Conservation (phyloP, 169 alveolate species). For the Ichthyophthirius multifiliis region DNA sequence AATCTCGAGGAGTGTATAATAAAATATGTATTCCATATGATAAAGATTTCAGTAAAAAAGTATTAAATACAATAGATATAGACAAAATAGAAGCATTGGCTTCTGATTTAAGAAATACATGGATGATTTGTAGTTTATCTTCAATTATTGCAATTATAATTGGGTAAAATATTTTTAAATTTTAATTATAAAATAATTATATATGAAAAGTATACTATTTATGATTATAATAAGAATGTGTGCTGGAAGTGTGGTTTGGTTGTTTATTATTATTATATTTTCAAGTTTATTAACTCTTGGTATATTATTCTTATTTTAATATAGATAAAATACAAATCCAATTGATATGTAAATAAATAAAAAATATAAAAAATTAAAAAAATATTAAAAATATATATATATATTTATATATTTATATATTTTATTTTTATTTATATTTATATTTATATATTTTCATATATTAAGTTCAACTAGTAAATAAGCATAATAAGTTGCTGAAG, state of each 20-base stretch:
- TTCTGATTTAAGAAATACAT: slow-evolving; percentile 9
- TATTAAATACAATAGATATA: neutral
- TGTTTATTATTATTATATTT: neutral
- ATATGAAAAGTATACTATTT: neutral
- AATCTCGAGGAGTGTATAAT: neutral
- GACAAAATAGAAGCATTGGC: neutral
- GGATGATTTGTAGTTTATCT: slow-evolving; percentile 7
- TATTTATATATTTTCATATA: neutral
- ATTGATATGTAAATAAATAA: neutral
- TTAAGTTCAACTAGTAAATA: neutral
- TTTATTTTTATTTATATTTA: neutral
- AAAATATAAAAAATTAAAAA: neutral
- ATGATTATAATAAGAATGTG: neutral
- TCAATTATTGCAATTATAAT: neutral
- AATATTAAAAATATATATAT: neutral
- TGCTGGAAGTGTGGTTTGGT: neutral
- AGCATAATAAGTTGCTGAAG: neutral
- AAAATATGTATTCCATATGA: neutral
- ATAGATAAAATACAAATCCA: neutral
- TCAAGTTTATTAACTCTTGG: neutral
- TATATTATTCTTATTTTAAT: neutral
- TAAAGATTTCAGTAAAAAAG: neutral
- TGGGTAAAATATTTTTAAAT: neutral
- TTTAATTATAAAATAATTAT: neutral
- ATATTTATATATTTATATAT: neutral